Conservation (phyloP, 2,329 filamentous ascomycete genomes). For the Penicillium sp. region DNA sequence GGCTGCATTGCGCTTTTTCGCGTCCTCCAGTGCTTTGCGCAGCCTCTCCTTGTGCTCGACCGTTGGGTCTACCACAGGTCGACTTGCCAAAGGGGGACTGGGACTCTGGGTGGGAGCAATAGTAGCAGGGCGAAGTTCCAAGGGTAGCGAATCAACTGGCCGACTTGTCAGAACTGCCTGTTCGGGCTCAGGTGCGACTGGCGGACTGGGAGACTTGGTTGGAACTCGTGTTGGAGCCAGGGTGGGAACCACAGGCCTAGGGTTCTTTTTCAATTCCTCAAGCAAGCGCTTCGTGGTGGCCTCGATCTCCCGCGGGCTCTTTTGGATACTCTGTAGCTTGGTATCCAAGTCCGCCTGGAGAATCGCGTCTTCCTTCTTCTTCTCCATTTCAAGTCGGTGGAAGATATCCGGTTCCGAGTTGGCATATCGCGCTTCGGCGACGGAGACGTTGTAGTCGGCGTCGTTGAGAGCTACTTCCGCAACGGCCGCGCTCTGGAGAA, state of each 20-base stretch:
- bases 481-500: slow-evolving; percentile 51
- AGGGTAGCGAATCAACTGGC: slow-evolving; percentile 25
- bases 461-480: slow-evolving; percentile 57
- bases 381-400: slow-evolving; percentile 49
- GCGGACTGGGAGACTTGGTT: slow-evolving; percentile 11
- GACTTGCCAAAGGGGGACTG: slow-evolving; percentile 9
- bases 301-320: slow-evolving; percentile 43
- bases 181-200: background rate
- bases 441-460: slow-evolving; percentile 57
- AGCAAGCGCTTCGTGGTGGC: slow-evolving; percentile 46
- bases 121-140: slow-evolving; percentile 35
- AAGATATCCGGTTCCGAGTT: slow-evolving; percentile 49
- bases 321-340: slow-evolving; percentile 48
- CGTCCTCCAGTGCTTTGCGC: slow-evolving; percentile 56
- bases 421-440: slow-evolving; percentile 55
- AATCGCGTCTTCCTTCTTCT: slow-evolving; percentile 54
- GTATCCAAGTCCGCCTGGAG: slow-evolving; percentile 48
- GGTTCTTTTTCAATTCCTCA: slow-evolving; percentile 38
- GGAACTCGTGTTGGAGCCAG: slow-evolving; percentile 13
- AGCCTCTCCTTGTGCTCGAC: slow-evolving; percentile 53
- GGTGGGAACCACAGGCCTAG: slow-evolving; percentile 1
- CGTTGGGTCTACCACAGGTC: slow-evolving; percentile 34
- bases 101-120: slow-evolving; percentile 17
- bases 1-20: slow-evolving; percentile 57
- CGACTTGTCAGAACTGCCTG: slow-evolving; percentile 11